Evolutionary conservation across 495 filamentous ascomycete species (phyloP).

Genomic region (Baudoinia panamericana): DNA sequence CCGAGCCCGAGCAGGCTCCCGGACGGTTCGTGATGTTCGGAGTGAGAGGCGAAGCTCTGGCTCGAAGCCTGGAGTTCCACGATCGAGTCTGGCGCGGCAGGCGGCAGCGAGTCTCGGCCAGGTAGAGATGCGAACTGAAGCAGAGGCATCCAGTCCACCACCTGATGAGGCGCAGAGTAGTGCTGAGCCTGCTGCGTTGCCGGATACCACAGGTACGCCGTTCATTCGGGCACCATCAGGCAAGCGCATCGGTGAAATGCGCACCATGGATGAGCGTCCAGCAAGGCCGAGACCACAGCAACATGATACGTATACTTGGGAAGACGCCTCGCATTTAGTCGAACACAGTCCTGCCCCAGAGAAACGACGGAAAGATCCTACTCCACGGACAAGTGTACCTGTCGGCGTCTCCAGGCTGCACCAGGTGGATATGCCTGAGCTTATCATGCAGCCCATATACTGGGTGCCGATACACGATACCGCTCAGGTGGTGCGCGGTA

Average conservation of each 20-base stretch:
- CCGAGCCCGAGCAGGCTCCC: slow-evolving; percentile 9
- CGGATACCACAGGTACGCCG: slow-evolving; percentile 29
- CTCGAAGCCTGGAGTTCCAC: background rate
- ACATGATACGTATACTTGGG: slow-evolving; percentile 32
- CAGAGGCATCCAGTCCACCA: background rate
- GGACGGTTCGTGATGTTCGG: background rate
- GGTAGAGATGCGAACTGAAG: background rate
- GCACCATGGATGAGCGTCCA: slow-evolving; percentile 6
- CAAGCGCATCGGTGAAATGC: slow-evolving; percentile 15
- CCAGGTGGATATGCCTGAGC: slow-evolving; percentile 29
- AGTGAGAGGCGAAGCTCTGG: background rate
- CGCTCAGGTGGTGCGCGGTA: slow-evolving; percentile 66
- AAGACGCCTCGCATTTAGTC: slow-evolving; percentile 20
- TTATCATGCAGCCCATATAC: slow-evolving; percentile 83
- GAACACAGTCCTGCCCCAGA: slow-evolving; percentile 9
- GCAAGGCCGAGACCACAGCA: slow-evolving; percentile 7
- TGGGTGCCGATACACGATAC: slow-evolving; percentile 95
- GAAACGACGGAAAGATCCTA: slow-evolving; percentile 1
- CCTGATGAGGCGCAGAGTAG: background rate
- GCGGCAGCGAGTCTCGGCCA: slow-evolving; percentile 11
- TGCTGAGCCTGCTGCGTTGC: slow-evolving; percentile 6
- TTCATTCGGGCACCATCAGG: slow-evolving; percentile 33
- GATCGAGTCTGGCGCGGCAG: slow-evolving; percentile 1
- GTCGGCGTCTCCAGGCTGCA: slow-evolving; percentile 33
- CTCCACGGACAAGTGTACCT: slow-evolving; percentile 24